Evolutionary conservation across 768 basidiomycete genomes (phyloP).

Genomic region (Suillus placidus): DNA sequence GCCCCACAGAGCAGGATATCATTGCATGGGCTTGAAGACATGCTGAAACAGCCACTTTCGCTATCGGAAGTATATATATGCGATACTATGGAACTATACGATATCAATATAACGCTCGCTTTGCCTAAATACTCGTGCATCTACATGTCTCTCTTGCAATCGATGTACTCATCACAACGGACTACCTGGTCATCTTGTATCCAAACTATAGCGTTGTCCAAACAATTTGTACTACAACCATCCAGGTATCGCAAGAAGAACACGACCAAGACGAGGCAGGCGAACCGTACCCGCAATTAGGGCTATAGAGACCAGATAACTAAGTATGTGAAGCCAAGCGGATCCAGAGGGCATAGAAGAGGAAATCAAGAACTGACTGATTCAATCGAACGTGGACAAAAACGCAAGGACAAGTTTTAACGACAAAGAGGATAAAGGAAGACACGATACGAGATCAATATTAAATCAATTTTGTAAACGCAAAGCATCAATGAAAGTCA

Average conservation of each 20-base stretch:
- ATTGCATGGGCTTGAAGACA: conserved; percentile 42
- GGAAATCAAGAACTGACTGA: conserved; percentile 10
- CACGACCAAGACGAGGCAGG: conserved; percentile 29
- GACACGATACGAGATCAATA: conserved; percentile 21
- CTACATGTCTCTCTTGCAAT: background rate
- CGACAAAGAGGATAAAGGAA: conserved; percentile 19
- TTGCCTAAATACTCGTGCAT: background rate
- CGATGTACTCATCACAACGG: conserved; percentile 1
- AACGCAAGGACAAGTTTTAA: conserved; percentile 10
- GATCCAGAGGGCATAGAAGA: conserved; percentile 19
- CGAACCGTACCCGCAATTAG: conserved; percentile 28
- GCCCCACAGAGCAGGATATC: conserved; percentile 50
- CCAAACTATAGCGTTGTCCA: conserved; percentile 24
- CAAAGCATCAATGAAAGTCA: conserved; percentile 5
- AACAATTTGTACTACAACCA: conserved; percentile 39
- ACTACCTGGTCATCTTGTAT: conserved; percentile 7
- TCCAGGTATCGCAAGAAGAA: conserved; percentile 39
- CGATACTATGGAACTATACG: background rate
- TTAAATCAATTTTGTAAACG: conserved; percentile 11
- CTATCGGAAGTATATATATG: background rate
- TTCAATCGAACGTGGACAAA: conserved; percentile 4
- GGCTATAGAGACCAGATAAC: conserved; percentile 12
- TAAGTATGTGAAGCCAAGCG: conserved; percentile 27
- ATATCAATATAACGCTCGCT: background rate
- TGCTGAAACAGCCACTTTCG: background rate